phyloP scores from a whole-genome alignment of 345 rosid genomes.

The Cochlearia excelsa region DNA sequence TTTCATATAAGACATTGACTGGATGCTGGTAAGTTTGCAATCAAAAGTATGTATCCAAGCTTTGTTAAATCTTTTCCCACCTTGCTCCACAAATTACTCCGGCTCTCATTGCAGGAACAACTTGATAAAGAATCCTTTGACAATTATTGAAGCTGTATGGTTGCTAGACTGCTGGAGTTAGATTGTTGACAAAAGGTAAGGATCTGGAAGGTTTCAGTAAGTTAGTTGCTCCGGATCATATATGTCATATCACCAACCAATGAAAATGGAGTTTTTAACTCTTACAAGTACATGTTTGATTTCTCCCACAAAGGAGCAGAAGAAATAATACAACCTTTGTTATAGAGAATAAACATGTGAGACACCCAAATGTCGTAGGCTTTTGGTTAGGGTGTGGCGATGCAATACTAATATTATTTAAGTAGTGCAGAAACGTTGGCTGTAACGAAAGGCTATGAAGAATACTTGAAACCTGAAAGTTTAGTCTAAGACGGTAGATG shows the following conservation, averaged over 20 bases:
- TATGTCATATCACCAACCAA: neutral
- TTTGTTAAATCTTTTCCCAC: neutral
- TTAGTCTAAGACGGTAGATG: slow-evolving; percentile 16
- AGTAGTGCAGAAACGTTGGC: slow-evolving; percentile 38
- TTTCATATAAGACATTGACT: slow-evolving; percentile 65
- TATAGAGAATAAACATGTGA: slow-evolving; percentile 9
- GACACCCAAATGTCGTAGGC: neutral
- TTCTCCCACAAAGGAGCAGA: slow-evolving; percentile 69
- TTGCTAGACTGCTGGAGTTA: slow-evolving; percentile 79
- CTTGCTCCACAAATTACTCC: neutral
- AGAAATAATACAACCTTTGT: slow-evolving; percentile 29
- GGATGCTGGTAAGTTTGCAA: slow-evolving; percentile 55
- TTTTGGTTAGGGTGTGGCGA: no score
- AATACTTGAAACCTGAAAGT: slow-evolving; percentile 23
- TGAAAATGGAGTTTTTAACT: slow-evolving; percentile 17
- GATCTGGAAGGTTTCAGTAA: no score
- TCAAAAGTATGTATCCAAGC: neutral
- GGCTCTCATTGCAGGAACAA: slow-evolving; percentile 46
- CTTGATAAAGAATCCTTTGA: slow-evolving; percentile 75
- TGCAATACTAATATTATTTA: no score
- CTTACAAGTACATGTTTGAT: slow-evolving; percentile 76
- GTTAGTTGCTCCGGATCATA: no score
- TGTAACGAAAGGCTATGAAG: slow-evolving; percentile 32
- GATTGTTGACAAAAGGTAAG: slow-evolving; percentile 78
- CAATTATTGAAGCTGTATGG: slow-evolving; percentile 69